Conservation (phyloP, 129 eudicot species). For the Artemisia tridentata region DNA sequence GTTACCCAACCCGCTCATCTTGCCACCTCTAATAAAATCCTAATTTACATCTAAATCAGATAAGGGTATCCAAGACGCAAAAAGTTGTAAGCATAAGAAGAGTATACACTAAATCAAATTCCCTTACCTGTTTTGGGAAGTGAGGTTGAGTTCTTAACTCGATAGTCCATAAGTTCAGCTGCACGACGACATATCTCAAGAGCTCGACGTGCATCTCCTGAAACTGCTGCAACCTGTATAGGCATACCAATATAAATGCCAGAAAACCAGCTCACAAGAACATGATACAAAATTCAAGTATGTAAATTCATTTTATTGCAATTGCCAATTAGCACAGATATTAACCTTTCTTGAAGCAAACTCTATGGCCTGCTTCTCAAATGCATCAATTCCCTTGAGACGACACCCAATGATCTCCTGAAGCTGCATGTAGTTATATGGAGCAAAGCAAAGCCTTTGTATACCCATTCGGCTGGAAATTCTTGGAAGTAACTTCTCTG, state of each 20-base stretch:
- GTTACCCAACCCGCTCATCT: no score
- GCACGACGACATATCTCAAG: constrained; percentile 96
- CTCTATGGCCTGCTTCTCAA: constrained; percentile 91
- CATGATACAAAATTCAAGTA: background rate
- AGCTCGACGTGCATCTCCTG: constrained; percentile 99
- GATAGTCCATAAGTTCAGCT: constrained; percentile 89
- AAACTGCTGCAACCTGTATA: constrained; percentile 92
- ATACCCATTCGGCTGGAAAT: constrained; percentile 98
- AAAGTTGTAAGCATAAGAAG: background rate
- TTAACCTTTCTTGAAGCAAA: constrained; percentile 96
- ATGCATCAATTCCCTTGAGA: constrained; percentile 88
- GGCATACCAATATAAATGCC: constrained; percentile 12
- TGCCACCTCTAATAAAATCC: background rate
- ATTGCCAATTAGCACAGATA: background rate
- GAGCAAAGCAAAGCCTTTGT: constrained; percentile 90
- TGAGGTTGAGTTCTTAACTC: constrained; percentile 46
- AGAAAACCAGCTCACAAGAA: constrained; percentile 3
- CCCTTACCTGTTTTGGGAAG: constrained; percentile 45
- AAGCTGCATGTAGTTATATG: constrained; percentile 90
- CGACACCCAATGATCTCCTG: constrained; percentile 94
- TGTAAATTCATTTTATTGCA: background rate
- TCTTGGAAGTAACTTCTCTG: constrained; percentile 93
- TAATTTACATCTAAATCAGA: background rate
- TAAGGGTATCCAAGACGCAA: background rate
- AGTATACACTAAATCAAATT: background rate